These are phyloP conservation scores for Fistulina hepatica DNA, from an alignment of 1,284 basidiomycete species.

Conservation along the genomic window DNA sequence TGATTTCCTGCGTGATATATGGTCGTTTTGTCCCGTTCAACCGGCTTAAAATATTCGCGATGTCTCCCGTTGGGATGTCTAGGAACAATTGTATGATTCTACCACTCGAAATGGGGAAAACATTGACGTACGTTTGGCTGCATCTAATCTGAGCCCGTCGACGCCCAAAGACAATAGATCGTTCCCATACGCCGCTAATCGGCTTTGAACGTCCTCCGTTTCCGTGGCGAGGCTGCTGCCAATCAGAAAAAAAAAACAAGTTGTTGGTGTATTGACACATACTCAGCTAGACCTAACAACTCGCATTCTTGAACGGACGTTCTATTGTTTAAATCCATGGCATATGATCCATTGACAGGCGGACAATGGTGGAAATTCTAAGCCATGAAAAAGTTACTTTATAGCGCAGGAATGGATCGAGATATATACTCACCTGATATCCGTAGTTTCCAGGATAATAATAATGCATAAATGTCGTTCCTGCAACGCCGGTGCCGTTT, in stretches of 20 bases:
- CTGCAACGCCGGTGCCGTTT: slow-evolving; percentile 40
- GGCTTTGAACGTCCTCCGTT: slow-evolving; percentile 42
- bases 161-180: slow-evolving; percentile 51
- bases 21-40: slow-evolving; percentile 29
- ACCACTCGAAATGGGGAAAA: slow-evolving; percentile 3
- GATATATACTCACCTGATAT: no score
- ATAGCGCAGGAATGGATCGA: no score
- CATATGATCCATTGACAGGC: slow-evolving; percentile 38
- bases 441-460: slow-evolving; percentile 47
- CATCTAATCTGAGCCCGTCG: slow-evolving; percentile 56
- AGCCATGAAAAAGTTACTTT: no score
- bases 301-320: slow-evolving; percentile 52
- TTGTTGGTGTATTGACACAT: no score
- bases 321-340: slow-evolving; percentile 42
- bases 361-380: slow-evolving; percentile 60
- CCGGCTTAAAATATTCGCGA: slow-evolving; percentile 40
- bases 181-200: slow-evolving; percentile 47
- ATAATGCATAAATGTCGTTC: slow-evolving; percentile 46
- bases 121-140: slow-evolving; percentile 49
- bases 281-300: slow-evolving; percentile 48
- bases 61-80: slow-evolving; percentile 46
- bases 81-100: neutral
- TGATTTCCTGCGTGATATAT: slow-evolving; percentile 54
- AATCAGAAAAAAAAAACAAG: neutral
- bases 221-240: slow-evolving; percentile 46